Evolutionary conservation across 768 basidiomycete species (phyloP), one percentile per base, ranked within the genome.

Genomic region (Chalciporus pseudorubinellus): DNA sequence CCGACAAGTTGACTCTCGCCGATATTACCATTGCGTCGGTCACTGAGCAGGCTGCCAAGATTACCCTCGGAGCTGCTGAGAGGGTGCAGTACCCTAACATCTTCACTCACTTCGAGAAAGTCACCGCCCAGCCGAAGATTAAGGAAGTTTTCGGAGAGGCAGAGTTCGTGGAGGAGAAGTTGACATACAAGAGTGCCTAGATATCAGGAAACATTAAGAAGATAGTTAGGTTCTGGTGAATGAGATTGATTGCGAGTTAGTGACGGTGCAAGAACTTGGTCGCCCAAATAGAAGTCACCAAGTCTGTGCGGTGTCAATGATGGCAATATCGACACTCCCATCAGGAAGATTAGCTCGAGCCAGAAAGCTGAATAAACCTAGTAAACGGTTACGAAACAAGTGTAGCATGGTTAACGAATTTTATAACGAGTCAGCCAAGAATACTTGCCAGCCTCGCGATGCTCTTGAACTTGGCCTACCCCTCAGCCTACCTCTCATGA

Each of bases 21-120:
- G 67, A 65, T 21, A 60, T 68, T 46, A 31, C 46, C 16, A 40
- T 68, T 8, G 65, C 63, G 19, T 58, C 49, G 10, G 57, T 56
- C 28, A 62, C 38, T 44, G 40, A 61, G 50, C 65, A 59, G 28
- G 61, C 59, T 18, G 63, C 38, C 19, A 44, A 33, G 29, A 46
- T 64, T 9, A 68, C 68, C 0, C 65, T 64, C 33, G 67, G 67
- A 6, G 53, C 50, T 22, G 45, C 39, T 19, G 68, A 70, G 53
- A 67, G 68, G 47, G 57, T 45, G 4, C 50, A 36, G 46, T 68
- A 68, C 45, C 53, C 59, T 8, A 51, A 60, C 22, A 19, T 68
- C 28, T 67, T 63, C 53, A 53, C 57, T 24, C 63, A 65, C 54
- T 63, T 61, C 11, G 48, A 58, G 19, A 68, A 22, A 41, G 59